Base-by-base conservation (phyloP, 169 alveolate species). In the Plasmodium cynomolgi region DNA sequence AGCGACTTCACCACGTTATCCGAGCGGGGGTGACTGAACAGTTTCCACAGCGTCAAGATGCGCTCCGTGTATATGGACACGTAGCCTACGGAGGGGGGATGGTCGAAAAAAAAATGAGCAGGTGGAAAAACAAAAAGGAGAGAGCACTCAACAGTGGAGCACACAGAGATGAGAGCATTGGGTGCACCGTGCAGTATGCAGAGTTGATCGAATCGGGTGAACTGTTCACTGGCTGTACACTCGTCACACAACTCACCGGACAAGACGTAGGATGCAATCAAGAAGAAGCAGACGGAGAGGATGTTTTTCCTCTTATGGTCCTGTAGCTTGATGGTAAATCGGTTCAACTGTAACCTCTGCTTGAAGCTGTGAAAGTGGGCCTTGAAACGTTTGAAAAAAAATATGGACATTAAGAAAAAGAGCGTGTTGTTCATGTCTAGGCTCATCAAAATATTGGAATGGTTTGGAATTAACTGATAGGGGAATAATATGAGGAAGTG, bases 381-480 rank as follows among this genome's bases (percentile, higher is more conserved):
- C 68, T 39, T 88, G 17, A 88, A 47, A 44, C 73, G 83, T 88
- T 88, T 88, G 80, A 88, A 58, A 88, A 58, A 88, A 80, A 15
- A 88, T 23, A 88, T 13, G 23, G 94, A 20, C 20, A 86, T 9
- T 15, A 88, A 62, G 33, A 88, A 29, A 56, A 88, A 20, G 71
- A 88, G 81, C 41, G 94, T 41, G 71, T 58, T 88, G 56, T 88
- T 88, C 4, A 88, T 17, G 47, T 88, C 94, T 15, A 88, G 74
- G 26, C 94, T 68, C 94, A 88, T 88, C 41, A 88, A 72, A 47
- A 79, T 88, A 41, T 88, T 88, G 13, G 94, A 88, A 88, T 88
- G 88, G 33, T 88, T 88, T 26, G 94, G 94, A 79, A 88, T 80
- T 80, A 88, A 9, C 34, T 88, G 94, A 29, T 88, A 88, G 29